Conservation (phyloP, 192 early-diverging fungal species). For the Dimargaris xerosporica region DNA sequence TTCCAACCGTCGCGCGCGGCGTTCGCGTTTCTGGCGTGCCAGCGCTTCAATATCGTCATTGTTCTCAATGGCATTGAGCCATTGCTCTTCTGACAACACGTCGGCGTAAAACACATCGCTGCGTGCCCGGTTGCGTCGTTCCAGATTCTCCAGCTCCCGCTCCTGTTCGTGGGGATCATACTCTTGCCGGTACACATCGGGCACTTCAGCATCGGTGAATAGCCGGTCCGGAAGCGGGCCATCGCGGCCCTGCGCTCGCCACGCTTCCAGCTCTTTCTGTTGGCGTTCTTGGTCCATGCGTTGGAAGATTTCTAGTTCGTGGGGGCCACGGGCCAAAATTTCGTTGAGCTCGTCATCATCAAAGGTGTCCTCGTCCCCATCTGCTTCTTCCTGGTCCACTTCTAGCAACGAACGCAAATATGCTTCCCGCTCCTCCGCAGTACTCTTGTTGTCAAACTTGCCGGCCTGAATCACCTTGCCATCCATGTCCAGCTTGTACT, state of each 20-base stretch:
- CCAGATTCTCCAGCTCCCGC: slow-evolving; percentile 35
- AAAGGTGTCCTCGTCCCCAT: slow-evolving; percentile 57
- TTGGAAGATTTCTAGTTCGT: slow-evolving; percentile 53
- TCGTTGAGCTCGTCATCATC: slow-evolving; percentile 87
- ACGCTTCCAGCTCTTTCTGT: slow-evolving; percentile 31
- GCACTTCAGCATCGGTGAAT: slow-evolving; percentile 74
- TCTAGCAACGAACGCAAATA: slow-evolving; percentile 74
- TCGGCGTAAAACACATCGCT: slow-evolving; percentile 78
- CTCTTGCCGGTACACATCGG: slow-evolving; percentile 58
- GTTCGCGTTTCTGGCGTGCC: slow-evolving; percentile 28
- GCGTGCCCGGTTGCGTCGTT: slow-evolving; percentile 58
- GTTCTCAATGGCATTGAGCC: slow-evolving; percentile 59
- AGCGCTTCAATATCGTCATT: slow-evolving; percentile 41
- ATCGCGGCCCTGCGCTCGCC: slow-evolving; percentile 35
- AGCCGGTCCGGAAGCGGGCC: slow-evolving; percentile 57
- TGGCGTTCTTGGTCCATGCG: slow-evolving; percentile 60
- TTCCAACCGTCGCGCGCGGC: slow-evolving; percentile 16
- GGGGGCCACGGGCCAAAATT: slow-evolving; percentile 73
- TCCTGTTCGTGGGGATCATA: slow-evolving; percentile 35
- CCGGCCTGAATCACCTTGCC: slow-evolving; percentile 99
- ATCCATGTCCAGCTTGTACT: slow-evolving; percentile 93
- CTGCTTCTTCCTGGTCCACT: slow-evolving; percentile 30
- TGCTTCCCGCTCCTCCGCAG: slow-evolving; percentile 81
- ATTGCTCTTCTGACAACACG: slow-evolving; percentile 88
- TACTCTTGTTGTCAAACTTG: slow-evolving; percentile 96